A percentile compares a stretch with the other conserved stretches of the same genome.
Conservation (phyloP, 1,139 yeast species). For the Taphrina betulina region DNA sequence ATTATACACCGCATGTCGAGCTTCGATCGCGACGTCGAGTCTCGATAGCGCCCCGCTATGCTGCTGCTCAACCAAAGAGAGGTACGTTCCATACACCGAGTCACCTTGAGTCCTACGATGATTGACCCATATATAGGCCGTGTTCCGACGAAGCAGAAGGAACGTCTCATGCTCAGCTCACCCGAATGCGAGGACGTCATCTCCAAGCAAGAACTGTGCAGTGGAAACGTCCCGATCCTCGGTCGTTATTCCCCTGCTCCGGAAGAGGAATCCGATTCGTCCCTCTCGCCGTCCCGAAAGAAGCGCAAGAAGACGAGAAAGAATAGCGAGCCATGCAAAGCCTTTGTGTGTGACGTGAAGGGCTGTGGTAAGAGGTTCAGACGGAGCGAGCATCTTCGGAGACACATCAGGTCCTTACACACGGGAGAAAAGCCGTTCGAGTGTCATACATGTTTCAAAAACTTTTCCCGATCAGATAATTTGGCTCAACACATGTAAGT, state of each 20-base stretch:
- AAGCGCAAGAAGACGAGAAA: conserved; percentile 4
- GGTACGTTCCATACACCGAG: background rate
- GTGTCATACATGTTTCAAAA: conserved; percentile 68
- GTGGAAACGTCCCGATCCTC: background rate
- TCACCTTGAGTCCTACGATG: no score
- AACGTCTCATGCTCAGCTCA: conserved; percentile 8
- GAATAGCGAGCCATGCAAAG: conserved; percentile 2
- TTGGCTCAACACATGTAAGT: conserved; percentile 58
- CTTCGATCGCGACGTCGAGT: background rate
- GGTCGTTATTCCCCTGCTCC: conserved; percentile 17
- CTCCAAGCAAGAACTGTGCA: background rate
- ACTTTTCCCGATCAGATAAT: conserved; percentile 73
- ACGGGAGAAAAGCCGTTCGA: conserved; percentile 73
- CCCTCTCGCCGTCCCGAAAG: background rate
- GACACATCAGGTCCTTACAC: conserved; percentile 68
- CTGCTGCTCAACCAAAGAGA: conserved; percentile 9
- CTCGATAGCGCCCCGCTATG: background rate
- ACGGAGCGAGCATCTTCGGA: conserved; percentile 74
- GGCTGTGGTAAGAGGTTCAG: conserved; percentile 49
- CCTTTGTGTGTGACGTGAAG: conserved; percentile 21
- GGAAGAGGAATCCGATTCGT: conserved; percentile 5
- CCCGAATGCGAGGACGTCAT: conserved; percentile 9
- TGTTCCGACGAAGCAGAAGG: conserved; percentile 16
- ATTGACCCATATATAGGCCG: conserved; percentile 3
- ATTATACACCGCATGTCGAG: conserved; percentile 5